These are phyloP conservation scores for Bertia moriformis DNA, from an alignment of 2,329 filamentous ascomycete species.

Conservation along the genomic window DNA sequence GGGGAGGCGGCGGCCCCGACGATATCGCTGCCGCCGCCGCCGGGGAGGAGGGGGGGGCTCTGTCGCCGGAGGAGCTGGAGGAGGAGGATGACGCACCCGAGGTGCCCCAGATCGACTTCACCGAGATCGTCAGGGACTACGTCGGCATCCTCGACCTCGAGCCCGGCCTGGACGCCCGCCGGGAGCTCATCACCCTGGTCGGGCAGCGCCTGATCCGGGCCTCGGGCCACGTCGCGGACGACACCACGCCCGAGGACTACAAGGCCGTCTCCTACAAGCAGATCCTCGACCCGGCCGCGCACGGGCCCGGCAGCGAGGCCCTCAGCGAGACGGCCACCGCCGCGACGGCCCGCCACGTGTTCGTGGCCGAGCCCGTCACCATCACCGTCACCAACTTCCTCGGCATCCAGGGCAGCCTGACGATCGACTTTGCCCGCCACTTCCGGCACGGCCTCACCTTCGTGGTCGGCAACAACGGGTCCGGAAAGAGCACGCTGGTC, in stretches of 20 bases:
- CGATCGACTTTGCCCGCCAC: slow-evolving; percentile 10
- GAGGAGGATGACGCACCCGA: not conserved
- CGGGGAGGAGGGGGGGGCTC: not conserved
- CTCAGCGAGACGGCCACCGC: not conserved
- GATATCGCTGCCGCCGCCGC: not conserved
- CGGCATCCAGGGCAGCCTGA: slow-evolving; percentile 12
- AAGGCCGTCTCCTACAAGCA: no score
- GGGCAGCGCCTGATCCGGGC: not conserved
- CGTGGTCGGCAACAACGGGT: slow-evolving; percentile 13
- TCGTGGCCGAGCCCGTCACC: slow-evolving; percentile 10
- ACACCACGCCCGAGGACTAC: not conserved
- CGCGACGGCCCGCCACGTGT: slow-evolving; percentile 6
- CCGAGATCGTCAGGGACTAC: not conserved
- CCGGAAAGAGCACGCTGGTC: slow-evolving; percentile 16
- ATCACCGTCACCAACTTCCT: slow-evolving; percentile 17
- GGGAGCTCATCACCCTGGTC: not conserved
- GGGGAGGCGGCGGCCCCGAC: no score
- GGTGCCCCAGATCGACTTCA: not conserved
- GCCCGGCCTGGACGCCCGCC: not conserved
- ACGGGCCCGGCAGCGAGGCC: not conserved
- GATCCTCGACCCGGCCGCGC: not conserved
- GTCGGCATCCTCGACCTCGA: not conserved
- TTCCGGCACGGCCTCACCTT: slow-evolving; percentile 12
- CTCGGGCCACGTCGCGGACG: not conserved
- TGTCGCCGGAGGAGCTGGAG: not conserved